Base-by-base conservation (phyloP, 306 rosid genomes). In the Canavalia ensiformis region DNA sequence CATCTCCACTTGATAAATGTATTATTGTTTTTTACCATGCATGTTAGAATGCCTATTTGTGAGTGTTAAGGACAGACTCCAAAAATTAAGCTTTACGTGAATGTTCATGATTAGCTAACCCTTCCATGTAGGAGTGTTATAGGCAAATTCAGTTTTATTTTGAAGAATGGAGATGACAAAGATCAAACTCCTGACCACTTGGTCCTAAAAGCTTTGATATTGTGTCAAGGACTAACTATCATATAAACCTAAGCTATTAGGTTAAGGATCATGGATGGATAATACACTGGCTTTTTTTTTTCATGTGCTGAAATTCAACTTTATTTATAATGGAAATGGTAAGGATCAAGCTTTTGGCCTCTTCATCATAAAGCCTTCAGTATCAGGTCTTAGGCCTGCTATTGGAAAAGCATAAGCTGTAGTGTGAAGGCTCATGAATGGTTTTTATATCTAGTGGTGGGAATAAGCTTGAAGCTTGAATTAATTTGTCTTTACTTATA, bases 51-150 rank as follows among this genome's bases (percentile, higher is more conserved):
- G 54, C 45, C 1, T 70, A 39, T 79, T 54, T 34, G 11, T 70
- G 44, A 52, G 30, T 78, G 34, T 30, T 45, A 52, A 30, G 2
- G 29, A 62, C n/a, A 46, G 12, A 33, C 18, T 64, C 29, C 9
- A 6, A 44, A 75, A 37, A 51, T 30, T 59, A 58, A 44, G n/a
- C 39, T 55, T 54, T 51, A 71, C 47, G 33, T 51, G 68, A 57
- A 29, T 29, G 44, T 18, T n/a, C 69, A 5, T 46, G 57, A 68
- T 28, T 46, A 42, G 9, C 2, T 35, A 13, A 46, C 42, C 33
- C 7, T 6, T 29, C n/a, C 8, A 55, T 4, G 28, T 10, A 56
- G 56, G 52, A 55, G 54, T 30, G 31, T 73, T 9, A 11, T 68
- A 33, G 29, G 18, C n/a, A 42, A 29, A 10, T 30, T 46, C 29